Evolutionary conservation across 176 grass and related monocot species (phyloP).

Genomic region (Thinopyrum elongatum): DNA sequence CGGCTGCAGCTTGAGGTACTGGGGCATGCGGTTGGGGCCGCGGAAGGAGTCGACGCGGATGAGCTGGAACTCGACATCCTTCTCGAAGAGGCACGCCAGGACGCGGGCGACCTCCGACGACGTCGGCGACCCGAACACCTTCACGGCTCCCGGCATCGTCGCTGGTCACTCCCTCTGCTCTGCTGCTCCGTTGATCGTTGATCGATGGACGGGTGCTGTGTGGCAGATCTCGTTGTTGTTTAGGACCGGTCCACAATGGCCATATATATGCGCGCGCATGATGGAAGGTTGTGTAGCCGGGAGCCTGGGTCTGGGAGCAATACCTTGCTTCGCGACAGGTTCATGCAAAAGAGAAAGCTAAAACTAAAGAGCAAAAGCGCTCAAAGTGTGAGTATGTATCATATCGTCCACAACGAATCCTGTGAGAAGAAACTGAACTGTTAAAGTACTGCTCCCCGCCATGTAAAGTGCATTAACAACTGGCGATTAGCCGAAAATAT

Average conservation of each 20-base stretch:
- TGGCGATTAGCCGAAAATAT: background rate
- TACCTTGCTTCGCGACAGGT: slow-evolving; percentile 36
- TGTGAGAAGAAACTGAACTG: background rate
- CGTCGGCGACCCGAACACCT: slow-evolving; percentile 60
- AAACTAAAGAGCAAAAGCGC: slow-evolving; percentile 27
- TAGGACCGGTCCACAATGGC: background rate
- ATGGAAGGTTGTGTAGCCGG: background rate
- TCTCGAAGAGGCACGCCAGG: slow-evolving; percentile 63
- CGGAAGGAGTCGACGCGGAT: slow-evolving; percentile 61
- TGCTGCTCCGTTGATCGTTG: background rate
- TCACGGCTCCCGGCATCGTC: slow-evolving; percentile 42
- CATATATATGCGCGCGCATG: slow-evolving; percentile 20
- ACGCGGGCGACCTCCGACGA: slow-evolving; percentile 59
- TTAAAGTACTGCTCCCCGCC: background rate
- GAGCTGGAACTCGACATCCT: slow-evolving; percentile 72
- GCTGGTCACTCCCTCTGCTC: background rate
- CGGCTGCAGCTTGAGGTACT: slow-evolving; percentile 56
- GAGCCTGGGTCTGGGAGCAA: background rate
- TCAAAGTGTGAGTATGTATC: slow-evolving; percentile 27
- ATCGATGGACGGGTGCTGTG: background rate
- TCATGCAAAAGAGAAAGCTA: slow-evolving; percentile 36
- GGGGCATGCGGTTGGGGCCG: slow-evolving; percentile 37
- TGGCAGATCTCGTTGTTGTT: background rate
- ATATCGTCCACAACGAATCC: slow-evolving; percentile 12
- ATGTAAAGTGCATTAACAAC: background rate